Percentiles rank a stretch among this genome's conserved stretches.
Conservation (phyloP, 306 rosid species). For the Lotus japonicus region DNA sequence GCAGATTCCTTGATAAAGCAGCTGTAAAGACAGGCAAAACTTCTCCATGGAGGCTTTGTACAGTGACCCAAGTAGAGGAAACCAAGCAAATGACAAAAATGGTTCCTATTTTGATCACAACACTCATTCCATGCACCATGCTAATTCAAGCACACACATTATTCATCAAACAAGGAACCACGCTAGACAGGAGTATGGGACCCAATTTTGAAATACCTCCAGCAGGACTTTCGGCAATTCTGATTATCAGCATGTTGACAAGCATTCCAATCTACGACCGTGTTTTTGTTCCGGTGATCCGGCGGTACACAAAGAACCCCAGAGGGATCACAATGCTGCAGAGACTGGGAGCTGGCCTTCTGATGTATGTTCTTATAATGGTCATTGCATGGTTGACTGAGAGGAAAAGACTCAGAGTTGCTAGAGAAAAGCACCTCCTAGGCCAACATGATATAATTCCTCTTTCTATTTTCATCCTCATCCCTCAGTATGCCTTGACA, state of each 20-base stretch:
- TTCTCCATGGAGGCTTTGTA: conserved; percentile 53
- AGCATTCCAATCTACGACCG: conserved; percentile 60
- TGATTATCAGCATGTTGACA: conserved; percentile 54
- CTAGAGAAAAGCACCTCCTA: conserved; percentile 27
- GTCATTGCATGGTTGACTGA: conserved; percentile 45
- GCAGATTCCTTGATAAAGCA: conserved; percentile 76
- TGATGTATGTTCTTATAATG: conserved; percentile 44
- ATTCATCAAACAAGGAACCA: conserved; percentile 63
- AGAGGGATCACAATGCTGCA: conserved; percentile 79
- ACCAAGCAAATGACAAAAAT: conserved; percentile 79
- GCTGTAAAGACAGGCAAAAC: conserved; percentile 38
- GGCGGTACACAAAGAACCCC: conserved; percentile 58
- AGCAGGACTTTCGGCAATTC: conserved; percentile 47
- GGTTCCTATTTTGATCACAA: conserved; percentile 59
- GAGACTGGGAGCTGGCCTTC: conserved; percentile 67
- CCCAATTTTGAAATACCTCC: conserved; percentile 69
- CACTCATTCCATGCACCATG: conserved; percentile 55
- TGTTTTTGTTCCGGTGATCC: conserved; percentile 39
- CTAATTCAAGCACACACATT: conserved; percentile 43
- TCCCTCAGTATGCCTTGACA: conserved; percentile 59
- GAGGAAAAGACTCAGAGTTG: conserved; percentile 46
- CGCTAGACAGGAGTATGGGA: conserved; percentile 51
- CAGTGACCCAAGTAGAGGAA: conserved; percentile 87
- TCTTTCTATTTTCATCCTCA: conserved; percentile 60
- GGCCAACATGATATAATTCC: conserved; percentile 38